phyloP scores from a whole-genome alignment of 1,284 basidiomycete genomes.

The Pseudozyma flocculosa region DNA sequence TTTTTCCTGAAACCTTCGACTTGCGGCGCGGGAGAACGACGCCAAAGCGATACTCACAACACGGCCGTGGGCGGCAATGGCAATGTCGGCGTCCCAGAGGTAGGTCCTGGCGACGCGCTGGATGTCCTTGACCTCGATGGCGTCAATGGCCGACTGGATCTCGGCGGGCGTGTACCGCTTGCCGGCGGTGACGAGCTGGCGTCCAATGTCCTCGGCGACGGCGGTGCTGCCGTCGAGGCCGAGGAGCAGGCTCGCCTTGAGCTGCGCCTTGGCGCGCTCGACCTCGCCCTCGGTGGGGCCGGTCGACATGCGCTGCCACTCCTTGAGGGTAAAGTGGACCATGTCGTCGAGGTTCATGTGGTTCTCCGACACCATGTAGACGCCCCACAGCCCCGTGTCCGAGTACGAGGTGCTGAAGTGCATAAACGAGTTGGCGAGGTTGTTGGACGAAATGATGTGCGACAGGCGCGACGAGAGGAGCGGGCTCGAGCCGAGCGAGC shows the following conservation, averaged over 20 bases:
- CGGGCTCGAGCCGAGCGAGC: constrained; percentile 85
- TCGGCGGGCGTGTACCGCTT: constrained; percentile 77
- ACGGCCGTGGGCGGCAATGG: constrained; percentile 37
- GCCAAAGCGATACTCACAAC: constrained; percentile 4
- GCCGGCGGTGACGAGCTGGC: constrained; percentile 93
- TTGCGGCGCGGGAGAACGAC: no score
- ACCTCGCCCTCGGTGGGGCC: constrained; percentile 82
- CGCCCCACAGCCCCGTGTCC: constrained; percentile 98
- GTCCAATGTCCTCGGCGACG: constrained; percentile 95
- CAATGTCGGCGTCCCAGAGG: constrained; percentile 85
- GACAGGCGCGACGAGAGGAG: constrained; percentile 88
- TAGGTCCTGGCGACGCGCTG: constrained; percentile 93
- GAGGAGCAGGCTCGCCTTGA: constrained; percentile 90
- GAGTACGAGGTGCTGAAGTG: constrained; percentile 99
- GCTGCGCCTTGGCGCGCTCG: constrained; percentile 94
- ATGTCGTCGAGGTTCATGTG: constrained; percentile 83
- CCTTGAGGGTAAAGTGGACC: constrained; percentile 87
- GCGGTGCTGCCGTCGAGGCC: constrained; percentile 92
- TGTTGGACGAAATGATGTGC: constrained; percentile 87
- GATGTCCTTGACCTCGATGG: constrained; percentile 84
- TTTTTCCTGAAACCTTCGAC: no score
- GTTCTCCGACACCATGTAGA: constrained; percentile 91
- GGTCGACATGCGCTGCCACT: constrained; percentile 96
- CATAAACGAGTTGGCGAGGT: constrained; percentile 99
- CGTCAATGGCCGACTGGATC: constrained; percentile 89